Evolutionary conservation across 805 yeast genomes (phyloP).

Genomic region (Tetrapisispora pingtungensis): DNA sequence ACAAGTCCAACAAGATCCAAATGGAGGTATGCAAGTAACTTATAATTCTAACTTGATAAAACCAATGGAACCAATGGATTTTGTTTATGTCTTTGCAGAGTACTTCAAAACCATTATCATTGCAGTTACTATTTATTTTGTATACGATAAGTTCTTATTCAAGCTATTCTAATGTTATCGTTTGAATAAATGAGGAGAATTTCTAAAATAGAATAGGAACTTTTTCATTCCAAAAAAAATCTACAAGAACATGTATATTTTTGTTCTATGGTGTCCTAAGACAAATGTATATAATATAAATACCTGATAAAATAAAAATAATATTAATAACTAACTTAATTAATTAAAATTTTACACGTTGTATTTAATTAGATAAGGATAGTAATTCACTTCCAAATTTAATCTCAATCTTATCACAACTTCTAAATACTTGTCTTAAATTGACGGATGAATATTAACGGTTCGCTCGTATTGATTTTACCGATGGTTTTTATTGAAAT

Average conservation of each 20-base stretch:
- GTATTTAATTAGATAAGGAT: no score
- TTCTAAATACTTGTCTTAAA: no score
- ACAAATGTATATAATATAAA: no score
- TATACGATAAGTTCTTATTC: slow-evolving; percentile 2
- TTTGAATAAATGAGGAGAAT: not conserved
- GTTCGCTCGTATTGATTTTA: no score
- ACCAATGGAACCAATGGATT: not conserved
- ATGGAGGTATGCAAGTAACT: not conserved
- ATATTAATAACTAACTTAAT: no score
- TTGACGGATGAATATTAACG: no score
- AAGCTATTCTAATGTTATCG: not conserved
- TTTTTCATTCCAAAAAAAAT: not conserved
- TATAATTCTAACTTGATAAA: not conserved
- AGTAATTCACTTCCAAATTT: no score
- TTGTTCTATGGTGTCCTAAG: not conserved
- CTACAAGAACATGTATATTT: no score
- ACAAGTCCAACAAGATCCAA: not conserved
- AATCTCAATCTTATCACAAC: no score
- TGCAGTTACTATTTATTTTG: not conserved
- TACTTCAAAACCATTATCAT: slow-evolving; percentile 2
- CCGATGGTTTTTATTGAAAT: no score
- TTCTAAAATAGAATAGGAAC: no score
- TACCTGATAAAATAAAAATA: not conserved
- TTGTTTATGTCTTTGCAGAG: not conserved
- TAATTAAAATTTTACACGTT: no score